These are phyloP conservation scores for Oryza longistaminata DNA, from an alignment of 176 grass and related monocot genomes.

Conservation along the genomic window DNA sequence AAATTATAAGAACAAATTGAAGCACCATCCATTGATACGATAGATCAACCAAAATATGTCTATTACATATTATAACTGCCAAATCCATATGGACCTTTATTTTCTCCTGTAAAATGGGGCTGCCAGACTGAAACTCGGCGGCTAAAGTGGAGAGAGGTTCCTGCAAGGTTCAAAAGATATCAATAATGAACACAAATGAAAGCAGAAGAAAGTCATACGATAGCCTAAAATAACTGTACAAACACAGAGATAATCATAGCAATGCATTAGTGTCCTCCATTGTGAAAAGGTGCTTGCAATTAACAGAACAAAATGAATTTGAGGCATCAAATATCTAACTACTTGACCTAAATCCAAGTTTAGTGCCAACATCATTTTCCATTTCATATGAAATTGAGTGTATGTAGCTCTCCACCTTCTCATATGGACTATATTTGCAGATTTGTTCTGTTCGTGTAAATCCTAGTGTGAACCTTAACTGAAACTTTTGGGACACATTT, in stretches of 20 bases:
- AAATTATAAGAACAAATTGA: constrained; percentile 41
- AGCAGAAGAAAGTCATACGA: not conserved
- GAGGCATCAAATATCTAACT: not conserved
- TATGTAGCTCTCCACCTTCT: not conserved
- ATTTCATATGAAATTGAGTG: not conserved
- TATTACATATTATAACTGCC: constrained; percentile 31
- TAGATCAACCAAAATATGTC: not conserved
- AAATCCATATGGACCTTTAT: constrained; percentile 68
- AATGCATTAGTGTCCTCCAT: not conserved
- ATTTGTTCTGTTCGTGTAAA: not conserved
- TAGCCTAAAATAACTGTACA: not conserved
- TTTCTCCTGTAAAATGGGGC: constrained; percentile 90
- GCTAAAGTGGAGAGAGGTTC: constrained; percentile 92
- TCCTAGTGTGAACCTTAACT: not conserved
- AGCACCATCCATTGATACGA: constrained; percentile 7
- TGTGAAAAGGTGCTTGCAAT: not conserved
- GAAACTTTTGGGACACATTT: not conserved
- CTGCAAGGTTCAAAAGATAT: constrained; percentile 51
- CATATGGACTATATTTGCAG: not conserved
- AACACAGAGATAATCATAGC: constrained; percentile 5
- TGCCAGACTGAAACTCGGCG: constrained; percentile 81
- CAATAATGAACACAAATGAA: constrained; percentile 7
- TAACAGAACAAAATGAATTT: not conserved
- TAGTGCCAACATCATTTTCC: not conserved
- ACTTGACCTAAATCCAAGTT: not conserved